Evolutionary conservation across 148 eudicot genomes (phyloP), one percentile per base, ranked within the genome.

Genomic region (Vaccinium darrowii): DNA sequence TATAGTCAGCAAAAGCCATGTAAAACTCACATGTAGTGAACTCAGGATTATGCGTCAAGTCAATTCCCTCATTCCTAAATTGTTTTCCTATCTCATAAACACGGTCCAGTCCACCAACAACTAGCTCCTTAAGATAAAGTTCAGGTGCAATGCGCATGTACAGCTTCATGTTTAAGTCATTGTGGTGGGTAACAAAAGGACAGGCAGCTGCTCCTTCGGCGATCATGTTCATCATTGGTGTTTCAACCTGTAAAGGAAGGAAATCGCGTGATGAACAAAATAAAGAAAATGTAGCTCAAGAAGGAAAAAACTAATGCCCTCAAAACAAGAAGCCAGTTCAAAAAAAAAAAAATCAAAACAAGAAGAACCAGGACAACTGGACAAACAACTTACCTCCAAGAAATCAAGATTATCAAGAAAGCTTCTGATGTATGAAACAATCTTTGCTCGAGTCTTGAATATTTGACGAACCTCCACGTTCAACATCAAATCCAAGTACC

Each of bases 121-220:
- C 93, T 43, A 97, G 90, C 89, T 97, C 92, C 92, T 97, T 97
- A 27, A 97, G 95, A 92, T 93, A 95, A 53, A 97, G 93, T 85
- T 97, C 99, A 30, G 99, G 99, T 3, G 99, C 98, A 88, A 97
- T 93, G 60, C 99, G 95, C 99, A 97, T 97, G 87, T 18, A 95
- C 62, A 97, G 90, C 87, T 69, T 93, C 98, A 95, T 93, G 85
- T 94, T 92, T 65, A 97, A 90, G 6, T 97, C 99, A 90, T 97
- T 97, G 90, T 95, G 99, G 90, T 94, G 91, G 80, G 98, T 97
- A 67, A 92, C 93, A 93, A 97, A 97, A 73, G 99, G 99, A 30
- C 97, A 94, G 33, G 99, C 99, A 85, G 99, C 95, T 39, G 99
- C 99, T 85, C 99, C 99, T 11, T 98, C 99, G 83, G 98, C 89